Evolutionary conservation across 1,284 basidiomycete species (phyloP).

Genomic region (Ceratobasidium sp.): DNA sequence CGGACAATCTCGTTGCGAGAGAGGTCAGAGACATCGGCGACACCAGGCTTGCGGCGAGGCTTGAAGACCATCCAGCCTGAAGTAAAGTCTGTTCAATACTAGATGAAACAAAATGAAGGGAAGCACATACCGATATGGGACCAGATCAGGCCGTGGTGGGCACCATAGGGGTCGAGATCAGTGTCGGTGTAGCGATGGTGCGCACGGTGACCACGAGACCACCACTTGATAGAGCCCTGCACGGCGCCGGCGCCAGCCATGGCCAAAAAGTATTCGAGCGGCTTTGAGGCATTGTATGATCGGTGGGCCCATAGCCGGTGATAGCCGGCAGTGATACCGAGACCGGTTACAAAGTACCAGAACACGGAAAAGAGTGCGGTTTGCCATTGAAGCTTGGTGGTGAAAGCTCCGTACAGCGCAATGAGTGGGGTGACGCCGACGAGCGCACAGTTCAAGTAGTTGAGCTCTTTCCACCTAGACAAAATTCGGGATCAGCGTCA

Average conservation of each 20-base stretch:
- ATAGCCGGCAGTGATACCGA: slow-evolving; percentile 80
- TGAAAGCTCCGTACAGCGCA: slow-evolving; percentile 73
- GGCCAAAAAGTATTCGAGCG: slow-evolving; percentile 82
- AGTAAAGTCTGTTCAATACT: neutral
- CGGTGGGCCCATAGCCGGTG: slow-evolving; percentile 94
- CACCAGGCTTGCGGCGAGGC: slow-evolving; percentile 85
- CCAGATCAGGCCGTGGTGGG: slow-evolving; percentile 81
- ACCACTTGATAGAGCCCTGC: slow-evolving; percentile 93
- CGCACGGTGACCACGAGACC: slow-evolving; percentile 90
- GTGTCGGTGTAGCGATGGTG: slow-evolving; percentile 96
- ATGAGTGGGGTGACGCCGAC: slow-evolving; percentile 78
- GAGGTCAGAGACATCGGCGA: slow-evolving; percentile 88
- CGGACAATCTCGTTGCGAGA: slow-evolving; percentile 77
- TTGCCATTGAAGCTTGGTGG: slow-evolving; percentile 69
- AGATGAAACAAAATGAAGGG: neutral
- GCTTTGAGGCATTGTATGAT: slow-evolving; percentile 83
- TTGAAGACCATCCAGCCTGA: slow-evolving; percentile 91
- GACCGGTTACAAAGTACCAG: slow-evolving; percentile 88
- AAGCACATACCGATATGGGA: slow-evolving; percentile 67
- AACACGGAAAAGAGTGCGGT: slow-evolving; percentile 76
- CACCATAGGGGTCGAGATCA: slow-evolving; percentile 92
- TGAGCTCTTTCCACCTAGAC: slow-evolving; percentile 66
- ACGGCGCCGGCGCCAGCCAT: slow-evolving; percentile 85
- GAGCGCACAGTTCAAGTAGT: slow-evolving; percentile 78
- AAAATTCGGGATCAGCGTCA: slow-evolving; percentile 6